Evolutionary conservation across 1,139 yeast genomes (phyloP).

Genomic region (Geotrichum cucujoidarum): DNA sequence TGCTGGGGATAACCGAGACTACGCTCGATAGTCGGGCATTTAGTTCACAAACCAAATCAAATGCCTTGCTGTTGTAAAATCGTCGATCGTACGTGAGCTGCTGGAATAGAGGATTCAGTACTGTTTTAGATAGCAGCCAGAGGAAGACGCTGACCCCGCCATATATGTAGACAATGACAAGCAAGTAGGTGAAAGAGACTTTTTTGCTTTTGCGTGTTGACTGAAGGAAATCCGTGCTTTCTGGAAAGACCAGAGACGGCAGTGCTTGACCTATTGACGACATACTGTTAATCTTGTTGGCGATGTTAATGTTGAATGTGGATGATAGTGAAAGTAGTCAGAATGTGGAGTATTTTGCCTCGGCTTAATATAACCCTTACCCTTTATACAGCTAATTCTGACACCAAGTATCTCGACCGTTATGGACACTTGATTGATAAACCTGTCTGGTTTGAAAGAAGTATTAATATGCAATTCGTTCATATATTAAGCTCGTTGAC

Average conservation of each 20-base stretch:
- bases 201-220: slow-evolving; percentile 20
- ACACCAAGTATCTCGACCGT: too few species aligned
- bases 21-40: slow-evolving; percentile 25
- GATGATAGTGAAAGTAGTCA: neutral
- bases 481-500: too few species aligned
- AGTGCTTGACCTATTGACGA: slow-evolving; percentile 3
- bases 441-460: too few species aligned
- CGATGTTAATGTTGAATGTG: neutral
- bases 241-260: slow-evolving; percentile 27
- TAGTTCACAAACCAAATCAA: slow-evolving; percentile 23
- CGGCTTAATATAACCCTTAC: neutral
- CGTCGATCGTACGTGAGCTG: slow-evolving; percentile 36
- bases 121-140: slow-evolving; percentile 33
- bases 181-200: slow-evolving; percentile 28
- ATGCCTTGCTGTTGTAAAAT: slow-evolving; percentile 30
- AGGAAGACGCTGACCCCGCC: slow-evolving; percentile 35
- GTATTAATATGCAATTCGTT: too few species aligned
- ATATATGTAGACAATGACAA: slow-evolving; percentile 33
- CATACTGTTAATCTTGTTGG: neutral
- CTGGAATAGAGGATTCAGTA: slow-evolving; percentile 34
- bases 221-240: slow-evolving; percentile 23
- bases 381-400: too few species aligned
- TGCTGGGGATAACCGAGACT: slow-evolving; percentile 27
- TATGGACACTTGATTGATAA: too few species aligned
- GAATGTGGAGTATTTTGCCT: neutral